Evolutionary conservation across 1,284 basidiomycete species (phyloP).

Genomic region (Cryptococcus hybrid): DNA sequence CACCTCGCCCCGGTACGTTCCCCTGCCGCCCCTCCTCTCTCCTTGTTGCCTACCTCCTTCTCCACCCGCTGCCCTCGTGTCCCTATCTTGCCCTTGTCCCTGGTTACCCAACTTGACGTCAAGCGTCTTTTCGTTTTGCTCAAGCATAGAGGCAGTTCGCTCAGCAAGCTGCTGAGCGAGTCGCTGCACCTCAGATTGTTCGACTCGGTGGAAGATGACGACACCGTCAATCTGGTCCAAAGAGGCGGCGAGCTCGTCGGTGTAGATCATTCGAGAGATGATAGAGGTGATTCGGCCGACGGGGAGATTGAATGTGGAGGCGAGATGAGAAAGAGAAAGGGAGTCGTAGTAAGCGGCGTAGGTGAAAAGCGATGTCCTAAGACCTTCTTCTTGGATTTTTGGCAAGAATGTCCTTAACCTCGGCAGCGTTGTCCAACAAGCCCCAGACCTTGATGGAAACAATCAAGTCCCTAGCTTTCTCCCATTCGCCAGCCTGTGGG

Average conservation of each 20-base stretch:
- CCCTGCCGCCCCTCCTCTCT: conserved; percentile 43
- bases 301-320: conserved; percentile 82
- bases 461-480: conserved; percentile 87
- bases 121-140: conserved; percentile 92
- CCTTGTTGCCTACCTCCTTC: conserved; percentile 25
- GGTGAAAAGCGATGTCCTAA: conserved; percentile 98
- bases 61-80: conserved; percentile 47
- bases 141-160: conserved; percentile 81
- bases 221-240: conserved; percentile 86
- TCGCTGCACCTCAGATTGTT: conserved; percentile 85
- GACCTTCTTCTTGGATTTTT: conserved; percentile 97
- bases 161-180: conserved; percentile 85
- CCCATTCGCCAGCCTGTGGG: conserved; percentile 95
- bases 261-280: conserved; percentile 99
- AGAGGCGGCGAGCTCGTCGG: conserved; percentile 89
- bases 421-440: conserved; percentile 81
- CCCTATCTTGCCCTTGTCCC: conserved; percentile 59
- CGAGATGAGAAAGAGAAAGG: conserved; percentile 80
- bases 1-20: conserved; percentile 36
- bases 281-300: conserved; percentile 80
- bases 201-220: conserved; percentile 84
- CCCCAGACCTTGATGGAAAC: conserved; percentile 98
- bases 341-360: conserved; percentile 94
- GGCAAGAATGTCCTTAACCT: conserved; percentile 93
- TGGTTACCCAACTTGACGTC: conserved; percentile 79